These are phyloP conservation scores for Solanum virginianum DNA, from an alignment of 257 asterid genomes.

Conservation along the genomic window DNA sequence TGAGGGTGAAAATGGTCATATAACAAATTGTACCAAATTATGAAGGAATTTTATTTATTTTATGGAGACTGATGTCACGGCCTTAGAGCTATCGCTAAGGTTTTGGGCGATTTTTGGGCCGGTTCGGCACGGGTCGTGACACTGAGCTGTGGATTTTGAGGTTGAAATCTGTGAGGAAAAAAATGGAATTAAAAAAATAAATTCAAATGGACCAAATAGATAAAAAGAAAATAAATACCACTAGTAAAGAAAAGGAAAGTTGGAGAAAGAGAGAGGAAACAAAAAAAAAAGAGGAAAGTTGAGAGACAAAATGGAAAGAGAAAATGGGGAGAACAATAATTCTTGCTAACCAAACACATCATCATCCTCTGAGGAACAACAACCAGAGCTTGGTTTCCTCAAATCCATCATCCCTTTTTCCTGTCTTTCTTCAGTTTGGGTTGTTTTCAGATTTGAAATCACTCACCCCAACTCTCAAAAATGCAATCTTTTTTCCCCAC, in stretches of 20 bases:
- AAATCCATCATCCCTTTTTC: conserved; percentile 11
- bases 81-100: too few relatives aligned
- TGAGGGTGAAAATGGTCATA: neutral
- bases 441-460: conserved; percentile 34
- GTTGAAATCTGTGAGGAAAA: neutral
- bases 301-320: neutral
- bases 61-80: too few relatives aligned
- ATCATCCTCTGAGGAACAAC: neutral
- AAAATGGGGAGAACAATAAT: conserved; percentile 1
- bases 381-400: conserved; percentile 1
- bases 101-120: too few relatives aligned
- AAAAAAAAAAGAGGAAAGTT: neutral
- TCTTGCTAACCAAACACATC: neutral
- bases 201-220: neutral
- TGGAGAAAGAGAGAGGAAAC: neutral
- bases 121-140: too few relatives aligned
- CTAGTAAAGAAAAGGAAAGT: neutral
- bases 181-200: neutral
- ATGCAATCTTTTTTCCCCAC: conserved; percentile 15
- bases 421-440: neutral
- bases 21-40: neutral
- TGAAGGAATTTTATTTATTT: neutral
- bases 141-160: neutral
- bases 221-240: neutral
- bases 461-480: conserved; percentile 27